Evolutionary conservation across 1,139 yeast genomes (phyloP).

Genomic region (Saccharomycopsis crataegensis): DNA sequence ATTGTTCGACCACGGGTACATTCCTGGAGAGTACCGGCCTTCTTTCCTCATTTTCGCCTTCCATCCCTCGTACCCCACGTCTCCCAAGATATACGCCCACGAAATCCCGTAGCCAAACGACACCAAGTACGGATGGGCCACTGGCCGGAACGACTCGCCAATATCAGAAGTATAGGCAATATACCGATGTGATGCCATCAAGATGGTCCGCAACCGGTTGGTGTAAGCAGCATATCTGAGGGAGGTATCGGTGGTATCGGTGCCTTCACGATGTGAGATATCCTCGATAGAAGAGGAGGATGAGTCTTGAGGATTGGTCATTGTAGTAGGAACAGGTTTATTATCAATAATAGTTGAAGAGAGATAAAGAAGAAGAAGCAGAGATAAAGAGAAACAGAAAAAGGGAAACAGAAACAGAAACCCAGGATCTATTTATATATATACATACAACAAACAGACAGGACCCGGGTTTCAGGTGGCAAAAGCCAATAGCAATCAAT

Average conservation of each 20-base stretch:
- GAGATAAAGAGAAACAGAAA: not conserved
- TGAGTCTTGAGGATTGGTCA: not conserved
- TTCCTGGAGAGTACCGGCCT: conserved; percentile 55
- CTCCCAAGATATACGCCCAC: conserved; percentile 75
- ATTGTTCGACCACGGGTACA: conserved; percentile 56
- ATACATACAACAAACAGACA: too few species aligned
- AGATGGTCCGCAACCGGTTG: conserved; percentile 60
- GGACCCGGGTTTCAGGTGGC: too few species aligned
- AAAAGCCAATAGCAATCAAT: too few species aligned
- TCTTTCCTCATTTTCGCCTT: conserved; percentile 60
- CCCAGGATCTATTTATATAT: too few species aligned
- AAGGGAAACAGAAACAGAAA: not conserved
- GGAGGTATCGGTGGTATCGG: conserved; percentile 37
- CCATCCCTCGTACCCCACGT: conserved; percentile 72
- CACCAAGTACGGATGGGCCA: conserved; percentile 64
- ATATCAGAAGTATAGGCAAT: conserved; percentile 85
- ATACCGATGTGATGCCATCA: conserved; percentile 72
- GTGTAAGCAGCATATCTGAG: conserved; percentile 81
- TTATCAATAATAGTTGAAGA: not conserved
- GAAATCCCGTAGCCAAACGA: conserved; percentile 64
- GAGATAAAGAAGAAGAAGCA: not conserved
- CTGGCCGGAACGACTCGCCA: conserved; percentile 86
- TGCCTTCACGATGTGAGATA: not conserved
- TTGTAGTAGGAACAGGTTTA: not conserved
- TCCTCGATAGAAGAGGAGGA: not conserved